These are phyloP conservation scores for Xylaria palmicola DNA, from an alignment of 495 filamentous ascomycete species.

Conservation along the genomic window DNA sequence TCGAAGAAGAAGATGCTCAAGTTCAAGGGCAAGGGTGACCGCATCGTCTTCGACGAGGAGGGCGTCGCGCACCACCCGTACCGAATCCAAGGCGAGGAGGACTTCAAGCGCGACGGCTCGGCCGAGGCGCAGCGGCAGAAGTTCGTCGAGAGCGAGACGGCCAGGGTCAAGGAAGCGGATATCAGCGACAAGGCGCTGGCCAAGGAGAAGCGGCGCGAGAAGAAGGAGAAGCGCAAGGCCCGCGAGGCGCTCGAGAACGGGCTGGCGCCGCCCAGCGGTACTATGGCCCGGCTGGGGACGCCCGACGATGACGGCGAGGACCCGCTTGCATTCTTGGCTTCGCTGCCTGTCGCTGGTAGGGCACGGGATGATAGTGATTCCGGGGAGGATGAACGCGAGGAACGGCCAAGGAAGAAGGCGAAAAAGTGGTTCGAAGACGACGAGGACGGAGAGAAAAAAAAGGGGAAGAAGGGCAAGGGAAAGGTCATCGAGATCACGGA, in stretches of 20 bases:
- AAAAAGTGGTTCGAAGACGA: slow-evolving; percentile 43
- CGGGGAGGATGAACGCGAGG: slow-evolving; percentile 39
- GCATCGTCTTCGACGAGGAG: slow-evolving; percentile 89
- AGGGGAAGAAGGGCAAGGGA: slow-evolving; percentile 43
- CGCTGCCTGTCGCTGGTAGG: slow-evolving; percentile 47
- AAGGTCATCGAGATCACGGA: slow-evolving; percentile 55
- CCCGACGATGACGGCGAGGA: slow-evolving; percentile 41
- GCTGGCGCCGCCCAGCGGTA: slow-evolving; percentile 43
- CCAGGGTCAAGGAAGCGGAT: slow-evolving; percentile 75
- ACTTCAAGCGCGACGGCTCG: slow-evolving; percentile 71
- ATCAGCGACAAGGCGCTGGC: slow-evolving; percentile 74
- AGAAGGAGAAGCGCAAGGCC: slow-evolving; percentile 80
- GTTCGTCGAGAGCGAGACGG: slow-evolving; percentile 73
- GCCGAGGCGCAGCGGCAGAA: slow-evolving; percentile 69
- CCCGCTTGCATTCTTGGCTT: slow-evolving; percentile 49
- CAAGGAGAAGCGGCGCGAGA: slow-evolving; percentile 79
- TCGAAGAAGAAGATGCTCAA: slow-evolving; percentile 93
- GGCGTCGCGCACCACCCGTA: slow-evolving; percentile 81
- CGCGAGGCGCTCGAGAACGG: slow-evolving; percentile 61
- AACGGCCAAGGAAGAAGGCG: slow-evolving; percentile 37
- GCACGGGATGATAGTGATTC: slow-evolving; percentile 21
- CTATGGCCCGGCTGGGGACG: slow-evolving; percentile 28
- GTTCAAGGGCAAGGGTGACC: slow-evolving; percentile 78
- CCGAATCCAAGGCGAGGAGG: slow-evolving; percentile 78
- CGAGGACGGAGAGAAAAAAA: slow-evolving; percentile 44